These are phyloP conservation scores for Teunomyces barrocoloradensis DNA, from an alignment of 805 yeast species.

Conservation along the genomic window DNA sequence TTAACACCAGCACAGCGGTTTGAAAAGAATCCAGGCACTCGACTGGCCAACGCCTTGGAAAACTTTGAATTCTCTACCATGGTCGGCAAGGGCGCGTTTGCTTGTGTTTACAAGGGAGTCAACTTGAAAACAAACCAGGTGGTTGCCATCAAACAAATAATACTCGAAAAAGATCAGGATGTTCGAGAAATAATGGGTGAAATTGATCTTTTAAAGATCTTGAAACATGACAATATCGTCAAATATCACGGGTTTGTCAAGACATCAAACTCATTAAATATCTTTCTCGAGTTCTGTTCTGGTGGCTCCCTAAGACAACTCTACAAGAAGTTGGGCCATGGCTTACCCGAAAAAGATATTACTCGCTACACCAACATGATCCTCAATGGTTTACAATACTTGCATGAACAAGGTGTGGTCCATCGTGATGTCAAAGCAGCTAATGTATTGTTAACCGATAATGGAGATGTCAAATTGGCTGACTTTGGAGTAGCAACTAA, in stretches of 20 bases:
- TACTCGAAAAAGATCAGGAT: conserved; percentile 50
- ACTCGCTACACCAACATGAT: conserved; percentile 52
- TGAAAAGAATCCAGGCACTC: conserved; percentile 41
- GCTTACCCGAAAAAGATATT: conserved; percentile 55
- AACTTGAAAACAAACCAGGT: conserved; percentile 62
- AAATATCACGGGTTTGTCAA: conserved; percentile 67
- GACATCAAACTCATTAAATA: conserved; percentile 49
- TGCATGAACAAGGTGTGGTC: conserved; percentile 71
- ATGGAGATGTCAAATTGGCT: conserved; percentile 76
- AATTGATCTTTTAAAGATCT: conserved; percentile 61
- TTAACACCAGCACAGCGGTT: conserved; percentile 53
- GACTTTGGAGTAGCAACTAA: conserved; percentile 94
- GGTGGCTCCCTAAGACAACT: conserved; percentile 64
- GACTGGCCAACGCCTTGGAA: conserved; percentile 42
- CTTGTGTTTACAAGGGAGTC: conserved; percentile 76
- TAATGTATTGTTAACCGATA: conserved; percentile 67
- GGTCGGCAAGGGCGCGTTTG: conserved; percentile 90
- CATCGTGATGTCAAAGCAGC: conserved; percentile 95
- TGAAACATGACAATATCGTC: conserved; percentile 65
- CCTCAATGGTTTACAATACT: conserved; percentile 56
- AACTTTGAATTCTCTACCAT: conserved; percentile 56
- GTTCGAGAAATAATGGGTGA: conserved; percentile 57
- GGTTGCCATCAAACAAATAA: conserved; percentile 78
- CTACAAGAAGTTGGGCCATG: conserved; percentile 46
- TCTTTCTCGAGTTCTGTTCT: conserved; percentile 59